A percentile compares a stretch with the other conserved stretches of the same genome.
Conservation (phyloP, 345 rosid species). For the Ceriops zippeliana region DNA sequence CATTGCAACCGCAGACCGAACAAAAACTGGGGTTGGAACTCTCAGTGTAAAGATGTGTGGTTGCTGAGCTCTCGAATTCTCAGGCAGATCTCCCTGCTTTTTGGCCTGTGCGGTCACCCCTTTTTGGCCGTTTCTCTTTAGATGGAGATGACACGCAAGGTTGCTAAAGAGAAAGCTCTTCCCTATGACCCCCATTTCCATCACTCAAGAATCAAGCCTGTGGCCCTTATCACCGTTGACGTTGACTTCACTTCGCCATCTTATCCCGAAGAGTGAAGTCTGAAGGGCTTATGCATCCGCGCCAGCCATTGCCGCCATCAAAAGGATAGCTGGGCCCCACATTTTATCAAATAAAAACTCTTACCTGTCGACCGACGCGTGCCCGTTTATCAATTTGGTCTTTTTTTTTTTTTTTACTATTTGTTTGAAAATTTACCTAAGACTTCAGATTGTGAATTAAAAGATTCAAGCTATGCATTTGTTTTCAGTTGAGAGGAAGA, state of each 20-base stretch:
- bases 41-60: neutral
- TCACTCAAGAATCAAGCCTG: neutral
- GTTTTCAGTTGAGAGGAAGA: neutral
- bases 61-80: conserved; percentile 15
- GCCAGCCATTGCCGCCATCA: no score
- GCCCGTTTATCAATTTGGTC: neutral
- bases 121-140: conserved; percentile 17
- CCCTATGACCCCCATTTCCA: conserved; percentile 32
- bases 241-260: neutral
- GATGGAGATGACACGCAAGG: conserved; percentile 4
- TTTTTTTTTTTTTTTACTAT: neutral
- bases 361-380: no score
- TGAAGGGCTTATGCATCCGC: neutral
- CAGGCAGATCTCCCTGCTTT: conserved; percentile 29
- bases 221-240: neutral
- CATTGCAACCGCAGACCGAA: conserved; percentile 43
- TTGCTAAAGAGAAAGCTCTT: conserved; percentile 22
- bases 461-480: neutral
- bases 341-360: no score
- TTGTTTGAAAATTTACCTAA: neutral
- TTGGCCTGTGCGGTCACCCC: conserved; percentile 23
- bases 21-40: conserved; percentile 19
- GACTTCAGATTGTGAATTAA: neutral
- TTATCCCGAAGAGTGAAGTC: neutral
- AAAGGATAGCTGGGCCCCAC: no score